Conservation (phyloP, 2,329 filamentous ascomycete species). For the Pezicula neosporulosa region DNA sequence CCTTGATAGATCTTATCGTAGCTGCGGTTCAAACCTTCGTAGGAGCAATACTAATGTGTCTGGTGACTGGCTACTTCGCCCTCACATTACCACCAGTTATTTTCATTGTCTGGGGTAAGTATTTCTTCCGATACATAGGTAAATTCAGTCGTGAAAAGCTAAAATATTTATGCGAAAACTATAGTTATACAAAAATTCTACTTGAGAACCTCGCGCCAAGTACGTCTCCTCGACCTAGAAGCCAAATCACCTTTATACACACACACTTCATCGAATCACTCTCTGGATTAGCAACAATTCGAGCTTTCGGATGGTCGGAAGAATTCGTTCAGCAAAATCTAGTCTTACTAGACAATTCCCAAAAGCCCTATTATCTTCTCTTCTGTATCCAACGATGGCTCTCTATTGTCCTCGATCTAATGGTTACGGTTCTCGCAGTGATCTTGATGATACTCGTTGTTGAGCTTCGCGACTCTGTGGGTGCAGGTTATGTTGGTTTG, state of each 20-base stretch:
- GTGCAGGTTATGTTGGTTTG: conserved; percentile 25
- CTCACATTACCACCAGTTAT: conserved; percentile 37
- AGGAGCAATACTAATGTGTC: conserved; percentile 29
- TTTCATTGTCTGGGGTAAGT: conserved; percentile 7
- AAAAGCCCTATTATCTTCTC: conserved; percentile 55
- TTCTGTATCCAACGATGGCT: conserved; percentile 58
- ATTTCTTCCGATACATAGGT: not conserved
- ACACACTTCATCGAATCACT: conserved; percentile 40
- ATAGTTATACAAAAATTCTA: conserved; percentile 32
- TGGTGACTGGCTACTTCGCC: conserved; percentile 34
- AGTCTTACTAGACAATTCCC: conserved; percentile 47
- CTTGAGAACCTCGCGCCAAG: conserved; percentile 42
- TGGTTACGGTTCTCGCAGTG: conserved; percentile 24
- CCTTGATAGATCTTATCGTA: conserved; percentile 8
- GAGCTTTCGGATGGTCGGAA: conserved; percentile 39
- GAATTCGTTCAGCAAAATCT: conserved; percentile 31
- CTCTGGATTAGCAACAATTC: conserved; percentile 37
- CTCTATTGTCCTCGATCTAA: conserved; percentile 33
- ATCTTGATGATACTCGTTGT: conserved; percentile 31
- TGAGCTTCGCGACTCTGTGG: conserved; percentile 23
- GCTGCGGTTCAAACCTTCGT: conserved; percentile 34
- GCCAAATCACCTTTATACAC: conserved; percentile 36
- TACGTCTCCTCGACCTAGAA: conserved; percentile 42
- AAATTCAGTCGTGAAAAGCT: not conserved
- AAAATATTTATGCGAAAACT: not conserved